Evolutionary conservation across 1,284 basidiomycete species (phyloP).

Genomic region (Hymenochaete sp.): DNA sequence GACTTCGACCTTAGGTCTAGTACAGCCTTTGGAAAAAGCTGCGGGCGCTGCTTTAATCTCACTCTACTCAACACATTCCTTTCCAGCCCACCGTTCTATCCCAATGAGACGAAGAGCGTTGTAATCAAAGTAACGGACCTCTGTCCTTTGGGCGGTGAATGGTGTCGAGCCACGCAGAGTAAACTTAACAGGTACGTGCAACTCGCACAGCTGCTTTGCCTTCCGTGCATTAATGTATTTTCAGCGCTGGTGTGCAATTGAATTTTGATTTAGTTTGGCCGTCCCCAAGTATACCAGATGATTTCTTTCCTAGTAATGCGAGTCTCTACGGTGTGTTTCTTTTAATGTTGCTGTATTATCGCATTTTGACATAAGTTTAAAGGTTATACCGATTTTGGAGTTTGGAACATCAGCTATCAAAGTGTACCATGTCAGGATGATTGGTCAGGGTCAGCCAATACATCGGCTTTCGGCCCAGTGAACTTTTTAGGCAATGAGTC

Average conservation of each 20-base stretch:
- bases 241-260: constrained; percentile 53
- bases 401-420: constrained; percentile 72
- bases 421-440: constrained; percentile 45
- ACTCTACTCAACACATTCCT: constrained; percentile 61
- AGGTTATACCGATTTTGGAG: constrained; percentile 63
- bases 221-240: background rate
- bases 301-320: constrained; percentile 65
- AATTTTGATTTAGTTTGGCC: constrained; percentile 76
- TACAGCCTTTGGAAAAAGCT: constrained; percentile 61
- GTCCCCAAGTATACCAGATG: constrained; percentile 54
- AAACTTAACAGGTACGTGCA: constrained; percentile 46
- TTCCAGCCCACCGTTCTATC: constrained; percentile 60
- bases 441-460: constrained; percentile 54
- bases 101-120: constrained; percentile 49
- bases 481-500: constrained; percentile 39
- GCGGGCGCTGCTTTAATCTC: constrained; percentile 69
- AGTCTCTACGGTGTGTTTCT: constrained; percentile 42
- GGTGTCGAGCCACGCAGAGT: constrained; percentile 57
- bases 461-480: constrained; percentile 58
- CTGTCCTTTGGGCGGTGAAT: constrained; percentile 51
- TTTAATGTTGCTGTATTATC: background rate
- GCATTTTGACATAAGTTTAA: background rate
- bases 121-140: constrained; percentile 69
- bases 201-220: background rate
- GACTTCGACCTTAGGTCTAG: too few species aligned